Evolutionary conservation across 1,284 basidiomycete species (phyloP).

Genomic region (Pseudomicrostroma phylloplanum): DNA sequence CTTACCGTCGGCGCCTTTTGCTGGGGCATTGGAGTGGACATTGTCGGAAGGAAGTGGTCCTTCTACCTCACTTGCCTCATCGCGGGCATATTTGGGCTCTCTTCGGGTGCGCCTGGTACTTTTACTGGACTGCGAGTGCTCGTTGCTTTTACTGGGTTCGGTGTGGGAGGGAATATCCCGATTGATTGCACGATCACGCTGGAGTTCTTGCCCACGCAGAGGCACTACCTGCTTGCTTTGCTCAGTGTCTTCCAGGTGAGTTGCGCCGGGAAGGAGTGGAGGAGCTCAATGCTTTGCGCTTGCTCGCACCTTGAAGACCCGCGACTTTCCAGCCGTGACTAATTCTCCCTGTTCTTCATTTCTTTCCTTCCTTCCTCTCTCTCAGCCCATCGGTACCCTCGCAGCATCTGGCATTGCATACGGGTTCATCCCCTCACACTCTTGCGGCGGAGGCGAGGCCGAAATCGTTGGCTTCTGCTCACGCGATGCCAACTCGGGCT

Average conservation of each 20-base stretch:
- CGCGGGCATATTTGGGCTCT: constrained; percentile 37
- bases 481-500: constrained; percentile 37
- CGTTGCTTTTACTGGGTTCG: constrained; percentile 33
- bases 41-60: constrained; percentile 37
- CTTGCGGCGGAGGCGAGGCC: constrained; percentile 19
- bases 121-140: constrained; percentile 36
- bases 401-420: constrained; percentile 40
- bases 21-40: constrained; percentile 43
- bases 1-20: constrained; percentile 42
- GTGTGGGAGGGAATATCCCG: constrained; percentile 42
- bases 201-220: constrained; percentile 35
- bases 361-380: constrained; percentile 27
- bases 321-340: background rate
- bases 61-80: constrained; percentile 43
- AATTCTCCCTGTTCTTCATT: constrained; percentile 15
- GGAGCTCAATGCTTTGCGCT: too few species aligned
- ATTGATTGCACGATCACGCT: constrained; percentile 43
- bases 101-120: constrained; percentile 25
- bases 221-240: constrained; percentile 30
- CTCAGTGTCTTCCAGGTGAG: constrained; percentile 19
- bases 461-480: constrained; percentile 19
- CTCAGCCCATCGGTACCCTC: constrained; percentile 42
- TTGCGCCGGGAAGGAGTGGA: too few species aligned
- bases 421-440: constrained; percentile 35
- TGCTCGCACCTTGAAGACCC: background rate